Evolutionary conservation across 23 red algal species (phyloP), one percentile per base, ranked within the genome.

Genomic region (Gracilariopsis chorda): DNA sequence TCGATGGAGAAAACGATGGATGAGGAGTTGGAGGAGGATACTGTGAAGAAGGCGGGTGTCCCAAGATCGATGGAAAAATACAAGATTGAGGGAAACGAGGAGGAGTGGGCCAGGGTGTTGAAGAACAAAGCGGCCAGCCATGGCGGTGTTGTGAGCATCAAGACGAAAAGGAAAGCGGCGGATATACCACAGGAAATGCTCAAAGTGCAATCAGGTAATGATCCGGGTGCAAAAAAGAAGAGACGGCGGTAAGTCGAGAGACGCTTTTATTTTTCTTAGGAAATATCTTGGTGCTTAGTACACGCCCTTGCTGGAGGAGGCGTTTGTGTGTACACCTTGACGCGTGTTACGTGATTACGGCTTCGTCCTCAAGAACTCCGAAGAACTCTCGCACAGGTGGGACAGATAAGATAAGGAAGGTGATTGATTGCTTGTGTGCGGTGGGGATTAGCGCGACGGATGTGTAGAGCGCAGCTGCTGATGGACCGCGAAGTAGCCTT

Each of bases 21-120:
- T 44, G 48, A 57, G 46, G 84, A 88, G 29, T 8, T 51, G 35
- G 86, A 67, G 29, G 74, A 78, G 55, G 27, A 65, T 10, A 52
- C 23, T 40, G 45, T 23, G 29, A n/a, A 40, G 11, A 51, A 61
- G 44, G 52, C 35, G 39, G 53, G 49, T 5, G 51, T 57, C 37
- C 41, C 71, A 27, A 30, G 12, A 29, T 36, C 65, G 12, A 37
- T 80, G 53, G 33, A 78, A 29, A 80, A 80, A 34, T 80, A 77
- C 59, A 90, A 80, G 40, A 65, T 88, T 56, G 83, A 56, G 39
- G 86, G 86, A 29, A 67, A 20, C 24, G 73, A 90, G 7, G 75
- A 58, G 12, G 72, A 90, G n/a, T 90, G 86, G 86, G 51, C 17
- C 17, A 39, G 47, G 42, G 53, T 51, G 43, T 16, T 56, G 51